A percentile compares a stretch with the other conserved stretches of the same genome.
Conservation (phyloP, 2,329 filamentous ascomycete species). For the Colletotrichum musicola region DNA sequence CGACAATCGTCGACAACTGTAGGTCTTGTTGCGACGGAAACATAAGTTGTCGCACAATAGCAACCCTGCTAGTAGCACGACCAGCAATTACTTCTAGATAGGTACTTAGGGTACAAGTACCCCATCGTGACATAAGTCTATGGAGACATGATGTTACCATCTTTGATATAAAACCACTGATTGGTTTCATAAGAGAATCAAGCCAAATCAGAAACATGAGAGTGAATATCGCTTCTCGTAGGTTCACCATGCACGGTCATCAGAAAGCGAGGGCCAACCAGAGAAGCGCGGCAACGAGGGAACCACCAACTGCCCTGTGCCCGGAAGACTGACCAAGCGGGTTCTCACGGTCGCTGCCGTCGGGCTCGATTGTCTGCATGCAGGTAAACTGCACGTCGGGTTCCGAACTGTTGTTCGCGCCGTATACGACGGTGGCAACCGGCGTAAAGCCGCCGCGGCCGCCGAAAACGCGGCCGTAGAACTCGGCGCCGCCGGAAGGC, state of each 20-base stretch:
- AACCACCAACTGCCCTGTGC: background rate
- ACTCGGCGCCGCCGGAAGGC: background rate
- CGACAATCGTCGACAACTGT: too few species aligned
- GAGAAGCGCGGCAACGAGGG: background rate
- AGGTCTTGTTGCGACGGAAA: too few species aligned
- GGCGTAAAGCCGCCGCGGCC: background rate
- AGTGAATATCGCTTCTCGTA: too few species aligned
- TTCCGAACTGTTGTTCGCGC: background rate
- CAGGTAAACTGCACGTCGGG: conserved; percentile 7
- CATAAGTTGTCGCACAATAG: too few species aligned
- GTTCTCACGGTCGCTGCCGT: background rate
- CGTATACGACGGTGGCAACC: background rate
- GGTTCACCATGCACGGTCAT: background rate
- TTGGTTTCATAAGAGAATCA: too few species aligned
- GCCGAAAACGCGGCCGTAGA: background rate
- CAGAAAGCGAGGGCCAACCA: background rate
- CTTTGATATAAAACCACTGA: too few species aligned
- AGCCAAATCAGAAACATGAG: too few species aligned
- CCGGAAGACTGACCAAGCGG: background rate
- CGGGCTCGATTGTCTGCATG: conserved; percentile 5
- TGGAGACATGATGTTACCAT: too few species aligned
- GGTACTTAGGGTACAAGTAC: too few species aligned
- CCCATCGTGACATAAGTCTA: too few species aligned
- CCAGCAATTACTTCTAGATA: too few species aligned
- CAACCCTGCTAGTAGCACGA: too few species aligned